Evolutionary conservation across 345 rosid genomes (phyloP).

Genomic region (Arabidopsis suecica): DNA sequence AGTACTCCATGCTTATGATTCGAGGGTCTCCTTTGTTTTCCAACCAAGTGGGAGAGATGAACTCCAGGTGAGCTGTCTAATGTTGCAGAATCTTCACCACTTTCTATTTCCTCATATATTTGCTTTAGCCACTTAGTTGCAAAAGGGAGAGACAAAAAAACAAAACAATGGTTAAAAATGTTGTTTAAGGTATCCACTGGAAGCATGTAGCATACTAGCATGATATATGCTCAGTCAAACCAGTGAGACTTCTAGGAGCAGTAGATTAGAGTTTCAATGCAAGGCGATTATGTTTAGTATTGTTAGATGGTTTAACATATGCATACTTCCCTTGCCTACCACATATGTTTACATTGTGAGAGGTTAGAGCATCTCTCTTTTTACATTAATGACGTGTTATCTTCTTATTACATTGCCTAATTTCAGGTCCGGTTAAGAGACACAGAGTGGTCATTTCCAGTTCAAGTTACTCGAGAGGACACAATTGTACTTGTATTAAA

Average conservation of each 20-base stretch:
- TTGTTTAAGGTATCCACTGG: slow-evolving; percentile 4
- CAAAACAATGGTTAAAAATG: slow-evolving; percentile 3
- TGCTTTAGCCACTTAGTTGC: slow-evolving; percentile 25
- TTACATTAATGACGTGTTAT: slow-evolving; percentile 21
- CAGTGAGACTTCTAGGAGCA: slow-evolving; percentile 29
- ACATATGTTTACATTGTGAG: slow-evolving; percentile 29
- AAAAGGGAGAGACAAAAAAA: slow-evolving; percentile 12
- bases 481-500: slow-evolving; percentile 81
- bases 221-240: slow-evolving; percentile 15
- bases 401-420: slow-evolving; percentile 31
- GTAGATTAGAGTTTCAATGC: slow-evolving; percentile 17
- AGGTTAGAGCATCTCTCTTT: slow-evolving; percentile 18
- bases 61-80: slow-evolving; percentile 71
- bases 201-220: slow-evolving; percentile 23
- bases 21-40: slow-evolving; percentile 72
- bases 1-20: slow-evolving; percentile 78
- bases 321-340: not conserved
- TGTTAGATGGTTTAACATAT: slow-evolving; percentile 32
- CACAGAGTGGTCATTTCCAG: slow-evolving; percentile 94
- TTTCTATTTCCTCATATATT: not conserved
- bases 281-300: slow-evolving; percentile 13
- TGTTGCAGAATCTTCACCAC: slow-evolving; percentile 24
- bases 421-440: slow-evolving; percentile 74
- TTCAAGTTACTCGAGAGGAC: slow-evolving; percentile 84
- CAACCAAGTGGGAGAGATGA: slow-evolving; percentile 63